A percentile compares a stretch with the other conserved stretches of the same genome.
phyloP scores from a whole-genome alignment of 169 alveolate species.

The Cryptosporidium tyzzeri region DNA sequence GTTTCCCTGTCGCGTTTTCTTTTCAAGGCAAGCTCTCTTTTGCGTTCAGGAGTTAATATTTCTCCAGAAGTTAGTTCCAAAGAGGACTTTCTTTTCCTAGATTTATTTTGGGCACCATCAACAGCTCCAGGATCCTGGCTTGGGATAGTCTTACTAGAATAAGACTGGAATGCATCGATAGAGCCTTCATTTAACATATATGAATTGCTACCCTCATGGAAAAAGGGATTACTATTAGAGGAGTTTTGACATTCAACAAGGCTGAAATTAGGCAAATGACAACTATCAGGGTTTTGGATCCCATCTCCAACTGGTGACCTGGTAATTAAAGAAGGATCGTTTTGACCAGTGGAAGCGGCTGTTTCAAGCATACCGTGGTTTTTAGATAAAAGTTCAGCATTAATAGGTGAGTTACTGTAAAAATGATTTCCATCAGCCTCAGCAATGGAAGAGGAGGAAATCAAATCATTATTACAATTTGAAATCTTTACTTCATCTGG shows the following conservation, averaged over 20 bases:
- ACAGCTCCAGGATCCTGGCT: background rate
- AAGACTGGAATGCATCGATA: background rate
- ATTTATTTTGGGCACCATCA: background rate
- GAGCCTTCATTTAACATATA: background rate
- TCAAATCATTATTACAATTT: background rate
- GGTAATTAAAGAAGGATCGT: background rate
- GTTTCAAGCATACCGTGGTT: background rate
- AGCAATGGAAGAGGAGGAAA: background rate
- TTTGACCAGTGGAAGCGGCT: background rate
- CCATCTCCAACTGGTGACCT: background rate
- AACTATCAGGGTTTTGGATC: background rate
- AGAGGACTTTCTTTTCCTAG: slow-evolving; percentile 4
- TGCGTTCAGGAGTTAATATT: slow-evolving; percentile 9
- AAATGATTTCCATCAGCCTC: background rate
- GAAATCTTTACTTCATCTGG: slow-evolving; percentile 13
- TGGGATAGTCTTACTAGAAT: slow-evolving; percentile 5
- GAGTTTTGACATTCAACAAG: background rate
- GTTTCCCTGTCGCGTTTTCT: slow-evolving; percentile 57
- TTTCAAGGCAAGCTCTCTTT: background rate
- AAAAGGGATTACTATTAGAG: background rate
- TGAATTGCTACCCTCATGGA: background rate
- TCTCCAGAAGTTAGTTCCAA: background rate
- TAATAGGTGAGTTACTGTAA: slow-evolving; percentile 2
- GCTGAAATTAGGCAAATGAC: background rate
- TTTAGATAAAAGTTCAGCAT: slow-evolving; percentile 21